Conservation (phyloP, 108 stramenopile genomes). For the Schizochytrium sp. region DNA sequence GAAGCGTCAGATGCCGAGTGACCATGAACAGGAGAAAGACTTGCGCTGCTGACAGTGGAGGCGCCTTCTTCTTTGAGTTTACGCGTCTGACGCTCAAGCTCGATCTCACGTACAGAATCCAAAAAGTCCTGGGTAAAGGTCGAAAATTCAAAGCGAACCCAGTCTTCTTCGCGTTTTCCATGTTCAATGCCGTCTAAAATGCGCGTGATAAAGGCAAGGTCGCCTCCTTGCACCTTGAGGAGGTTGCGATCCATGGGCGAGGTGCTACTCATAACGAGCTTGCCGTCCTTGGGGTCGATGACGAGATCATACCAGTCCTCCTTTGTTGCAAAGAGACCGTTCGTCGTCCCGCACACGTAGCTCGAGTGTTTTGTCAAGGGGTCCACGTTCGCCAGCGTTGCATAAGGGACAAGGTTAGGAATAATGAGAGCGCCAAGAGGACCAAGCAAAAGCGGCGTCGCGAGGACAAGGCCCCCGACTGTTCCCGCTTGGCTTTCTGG, state of each 20-base stretch:
- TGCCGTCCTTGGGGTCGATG: not conserved
- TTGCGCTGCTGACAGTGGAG: not conserved
- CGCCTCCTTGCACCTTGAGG: not conserved
- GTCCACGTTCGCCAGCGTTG: not conserved
- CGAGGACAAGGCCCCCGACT: not conserved
- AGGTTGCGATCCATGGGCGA: not conserved
- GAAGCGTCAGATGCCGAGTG: not conserved
- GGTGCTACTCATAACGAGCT: not conserved
- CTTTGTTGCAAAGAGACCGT: not conserved
- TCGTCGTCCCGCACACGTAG: conserved; percentile 8
- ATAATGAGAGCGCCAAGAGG: not conserved
- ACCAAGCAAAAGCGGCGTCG: not conserved
- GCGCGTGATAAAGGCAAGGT: not conserved
- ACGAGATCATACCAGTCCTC: conserved; percentile 2
- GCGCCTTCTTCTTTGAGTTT: not conserved
- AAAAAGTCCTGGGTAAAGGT: not conserved
- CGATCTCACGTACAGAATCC: conserved; percentile 3
- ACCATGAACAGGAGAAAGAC: not conserved
- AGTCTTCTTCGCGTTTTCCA: not conserved
- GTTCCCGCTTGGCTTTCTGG: not conserved
- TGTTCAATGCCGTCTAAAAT: not conserved
- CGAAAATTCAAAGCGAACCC: not conserved
- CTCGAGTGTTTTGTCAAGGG: not conserved
- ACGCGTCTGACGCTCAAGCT: not conserved
- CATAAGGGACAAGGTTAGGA: not conserved